Evolutionary conservation across 2,329 filamentous ascomycete species (phyloP).

Genomic region (Neofusicoccum cordaticola): DNA sequence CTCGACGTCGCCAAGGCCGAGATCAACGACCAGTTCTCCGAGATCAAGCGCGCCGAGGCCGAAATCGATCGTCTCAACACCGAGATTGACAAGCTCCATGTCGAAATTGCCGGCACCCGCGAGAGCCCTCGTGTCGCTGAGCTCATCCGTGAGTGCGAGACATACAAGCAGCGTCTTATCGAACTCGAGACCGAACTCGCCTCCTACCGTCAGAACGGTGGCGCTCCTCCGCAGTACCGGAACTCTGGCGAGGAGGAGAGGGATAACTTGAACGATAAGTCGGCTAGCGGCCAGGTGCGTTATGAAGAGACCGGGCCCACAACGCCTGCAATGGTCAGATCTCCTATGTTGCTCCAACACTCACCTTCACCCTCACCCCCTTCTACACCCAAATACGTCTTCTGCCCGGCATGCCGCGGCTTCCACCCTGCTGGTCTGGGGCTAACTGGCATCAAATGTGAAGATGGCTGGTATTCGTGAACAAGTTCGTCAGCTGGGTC

Average conservation of each 20-base stretch:
- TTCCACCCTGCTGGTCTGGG: neutral
- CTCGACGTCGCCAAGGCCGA: conserved; percentile 14
- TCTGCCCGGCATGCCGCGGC: neutral
- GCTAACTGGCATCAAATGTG: conserved; percentile 8
- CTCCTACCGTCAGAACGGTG: conserved; percentile 10
- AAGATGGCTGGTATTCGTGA: conserved; percentile 16
- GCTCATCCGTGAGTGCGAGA: conserved; percentile 17
- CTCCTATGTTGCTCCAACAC: conserved; percentile 1
- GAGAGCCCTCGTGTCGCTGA: conserved; percentile 15
- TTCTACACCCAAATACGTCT: neutral
- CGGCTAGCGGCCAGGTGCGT: conserved; percentile 15
- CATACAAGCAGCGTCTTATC: conserved; percentile 14
- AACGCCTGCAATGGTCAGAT: conserved; percentile 12
- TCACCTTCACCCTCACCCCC: neutral
- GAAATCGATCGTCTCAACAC: conserved; percentile 8
- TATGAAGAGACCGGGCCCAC: neutral
- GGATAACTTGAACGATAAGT: conserved; percentile 3
- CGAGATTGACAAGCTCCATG: conserved; percentile 9
- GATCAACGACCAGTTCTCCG: conserved; percentile 11
- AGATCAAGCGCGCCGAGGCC: conserved; percentile 9
- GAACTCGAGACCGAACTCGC: conserved; percentile 11
- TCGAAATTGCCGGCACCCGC: conserved; percentile 9
- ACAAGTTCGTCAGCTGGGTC: conserved; percentile 15
- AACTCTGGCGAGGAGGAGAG: neutral
- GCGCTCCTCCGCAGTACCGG: conserved; percentile 14